Conservation (phyloP, 257 asterid species). For the Coffea canephora region DNA sequence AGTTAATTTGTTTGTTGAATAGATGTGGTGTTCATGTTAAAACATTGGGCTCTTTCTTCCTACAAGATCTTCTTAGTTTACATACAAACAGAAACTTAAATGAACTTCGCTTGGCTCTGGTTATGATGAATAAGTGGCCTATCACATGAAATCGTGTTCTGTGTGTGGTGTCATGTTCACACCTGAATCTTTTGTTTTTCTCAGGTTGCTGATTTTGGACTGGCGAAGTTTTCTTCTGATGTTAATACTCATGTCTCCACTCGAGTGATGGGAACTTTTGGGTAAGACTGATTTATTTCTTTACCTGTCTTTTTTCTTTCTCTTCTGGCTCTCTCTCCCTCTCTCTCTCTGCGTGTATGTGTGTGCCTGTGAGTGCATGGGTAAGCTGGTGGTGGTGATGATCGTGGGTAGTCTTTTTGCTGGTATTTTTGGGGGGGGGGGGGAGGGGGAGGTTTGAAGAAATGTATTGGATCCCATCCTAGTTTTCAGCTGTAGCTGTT, state of each 20-base stretch:
- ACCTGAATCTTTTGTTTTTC: constrained; percentile 21
- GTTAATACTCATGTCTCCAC: constrained; percentile 84
- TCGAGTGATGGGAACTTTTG: constrained; percentile 95
- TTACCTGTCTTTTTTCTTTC: not conserved
- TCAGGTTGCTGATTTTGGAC: constrained; percentile 99
- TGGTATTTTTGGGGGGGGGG: not conserved
- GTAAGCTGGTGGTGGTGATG: not conserved
- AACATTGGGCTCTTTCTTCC: not conserved
- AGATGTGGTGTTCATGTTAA: not conserved
- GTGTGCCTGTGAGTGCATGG: too few relatives aligned
- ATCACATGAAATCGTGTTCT: not conserved
- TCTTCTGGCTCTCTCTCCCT: not conserved
- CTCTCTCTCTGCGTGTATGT: not conserved
- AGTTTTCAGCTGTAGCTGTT: not conserved
- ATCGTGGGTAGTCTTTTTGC: not conserved
- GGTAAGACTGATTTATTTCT: constrained; percentile 41
- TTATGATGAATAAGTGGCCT: not conserved
- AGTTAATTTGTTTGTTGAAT: not conserved
- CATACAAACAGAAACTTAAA: not conserved
- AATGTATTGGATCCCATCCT: not conserved
- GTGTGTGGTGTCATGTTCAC: constrained; percentile 4
- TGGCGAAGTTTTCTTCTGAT: constrained; percentile 72
- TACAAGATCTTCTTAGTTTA: not conserved
- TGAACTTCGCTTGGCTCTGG: too few relatives aligned
- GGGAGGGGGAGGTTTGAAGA: not conserved